Evolutionary conservation across 805 yeast genomes (phyloP), one percentile per base, ranked within the genome.

Genomic region (Kluyveromyces nonfermentans): DNA sequence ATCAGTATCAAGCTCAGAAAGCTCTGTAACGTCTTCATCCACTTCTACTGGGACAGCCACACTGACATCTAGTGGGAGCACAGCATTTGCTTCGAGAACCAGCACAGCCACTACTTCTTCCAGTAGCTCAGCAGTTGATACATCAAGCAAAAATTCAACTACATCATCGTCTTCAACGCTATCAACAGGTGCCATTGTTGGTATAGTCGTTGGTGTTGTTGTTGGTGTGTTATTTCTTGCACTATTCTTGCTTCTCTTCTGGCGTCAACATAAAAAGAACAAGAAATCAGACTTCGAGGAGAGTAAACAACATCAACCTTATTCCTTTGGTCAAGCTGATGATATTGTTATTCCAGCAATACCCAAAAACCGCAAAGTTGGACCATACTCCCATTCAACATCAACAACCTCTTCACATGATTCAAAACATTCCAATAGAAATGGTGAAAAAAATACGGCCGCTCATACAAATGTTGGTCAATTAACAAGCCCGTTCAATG

Each of bases 191-290:
- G 79, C 80, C 17, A 75, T 77, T 43, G 82, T 79, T 8, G 82
- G 82, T 37, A 72, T 77, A 21, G 82, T 75, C n/a, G 65, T 75
- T 33, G 82, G 82, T 21, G 69, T 67, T 6, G 63, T 76, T 9
- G 65, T 58, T 17, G 82, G 79, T 46, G 56, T 70, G 0, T 42
- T 54, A 6, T 59, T 63, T 18, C 32, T 73, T 2, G 72, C 67
- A 1, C 50, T 73, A 8, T 57, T 69, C 5, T 55, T 73, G 37
- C 63, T 76, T 53, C 50, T 75, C 28, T 52, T 70, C 48, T 62
- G 70, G 54, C 64, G 71, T 44, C 69, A 71, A 25, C 66, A 71
- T 44, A 54, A 56, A 40, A 49, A 56, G 22, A 54, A 58, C 33
- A 56, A 59, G 42, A 64, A 63, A 33, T 70, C 65, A 28, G 71